Evolutionary conservation across 2,329 filamentous ascomycete genomes (phyloP), one percentile per base, ranked within the genome.

Genomic region (Colletotrichum shisoi): DNA sequence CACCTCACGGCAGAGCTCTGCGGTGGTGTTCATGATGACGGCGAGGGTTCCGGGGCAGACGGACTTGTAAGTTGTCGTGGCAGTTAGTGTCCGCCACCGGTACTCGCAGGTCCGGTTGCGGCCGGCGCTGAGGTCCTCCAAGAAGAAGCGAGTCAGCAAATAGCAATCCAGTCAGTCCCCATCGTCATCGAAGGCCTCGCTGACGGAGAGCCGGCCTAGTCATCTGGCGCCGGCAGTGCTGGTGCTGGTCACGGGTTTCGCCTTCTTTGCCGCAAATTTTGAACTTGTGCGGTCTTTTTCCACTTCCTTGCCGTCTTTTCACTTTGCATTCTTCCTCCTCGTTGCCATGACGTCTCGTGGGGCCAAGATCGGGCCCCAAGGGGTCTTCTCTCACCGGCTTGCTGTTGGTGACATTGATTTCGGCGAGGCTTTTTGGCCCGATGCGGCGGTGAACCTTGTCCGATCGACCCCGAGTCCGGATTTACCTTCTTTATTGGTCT

Each of bases 61-160:
- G 40, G 59, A 54, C 49, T 62, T 53, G 24, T 62, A 49, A 54
- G 40, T 62, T 53, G 24, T 62, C 40, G 59, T 46, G 53, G 31
- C 7, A 24, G 54, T 40, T 62, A 62, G 15, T 62, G 27, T 31
- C 27, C 59, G 59, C 40, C 40, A 53, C 59, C 49, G 48, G 3
- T n/a, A 40, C 59, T 62, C 49, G 49, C n/a, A 27, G 27, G 53
- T 4, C 8, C 48, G 3, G 27, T 54, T 62, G 24, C 59, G 59
- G 15, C 54, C 46, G 27, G 5, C 12, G 49, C 54, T 48, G 49
- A 62, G 54, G 13, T 57, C 60, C 42, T 34, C 60, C 3, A 57
- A 57, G 17, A 56, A 56, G 21, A 34, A 49, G 44, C 48, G 54
- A 4, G 54, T 40, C 21, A 54, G 9, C 60, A 62, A 49, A 34